Evolutionary conservation across 2,329 filamentous ascomycete genomes (phyloP), one percentile per base, ranked within the genome.

Genomic region (Cladosporium sp.): DNA sequence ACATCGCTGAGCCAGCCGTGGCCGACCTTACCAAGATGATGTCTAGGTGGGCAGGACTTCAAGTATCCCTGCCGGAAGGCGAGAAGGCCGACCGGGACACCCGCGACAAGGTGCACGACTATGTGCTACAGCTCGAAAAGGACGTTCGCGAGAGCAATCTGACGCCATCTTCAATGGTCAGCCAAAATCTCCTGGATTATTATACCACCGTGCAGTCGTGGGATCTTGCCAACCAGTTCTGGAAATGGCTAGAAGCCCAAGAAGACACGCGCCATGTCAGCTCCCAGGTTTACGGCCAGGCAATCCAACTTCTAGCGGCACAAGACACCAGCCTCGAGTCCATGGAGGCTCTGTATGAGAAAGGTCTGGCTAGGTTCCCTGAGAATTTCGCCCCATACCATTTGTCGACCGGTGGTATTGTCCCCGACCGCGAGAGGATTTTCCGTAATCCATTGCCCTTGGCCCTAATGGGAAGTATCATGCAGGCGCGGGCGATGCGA

Each of bases 301-400:
- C 73, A 1, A 76, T 80, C 24, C 74, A 78, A 54, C 60, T 76
- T 36, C 61, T 77, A 45, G 71, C 74, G 9, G 67, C 68, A 12
- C 66, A 70, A 43, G 68, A 70, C 11, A 61, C 62, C 43, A 56
- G 58, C 3, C 63, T 78, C 0, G 54, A 62, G 9, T 67, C 72
- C 4, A 61, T 78, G 15, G 77, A 80, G 54, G 56, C 60, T 1
- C 52, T 79, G 12, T 79, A 75, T 55, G 49, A 60, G 4, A 57
- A 72, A 22, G 76, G 70, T 3, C 60, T 80, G 30, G 65, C 68
- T 45, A 71, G 72, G 32, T 78, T 74, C 54, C 71, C 75, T 5
- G 73, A 70, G 18, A 67, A 64, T 40, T 77, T 74, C 54, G 67
- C 66, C 43, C 67, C 71, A 43, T 76, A 78, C 52, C 70, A 78